Evolutionary conservation across 306 rosid genomes (phyloP).

Genomic region (Carpinus viminea): DNA sequence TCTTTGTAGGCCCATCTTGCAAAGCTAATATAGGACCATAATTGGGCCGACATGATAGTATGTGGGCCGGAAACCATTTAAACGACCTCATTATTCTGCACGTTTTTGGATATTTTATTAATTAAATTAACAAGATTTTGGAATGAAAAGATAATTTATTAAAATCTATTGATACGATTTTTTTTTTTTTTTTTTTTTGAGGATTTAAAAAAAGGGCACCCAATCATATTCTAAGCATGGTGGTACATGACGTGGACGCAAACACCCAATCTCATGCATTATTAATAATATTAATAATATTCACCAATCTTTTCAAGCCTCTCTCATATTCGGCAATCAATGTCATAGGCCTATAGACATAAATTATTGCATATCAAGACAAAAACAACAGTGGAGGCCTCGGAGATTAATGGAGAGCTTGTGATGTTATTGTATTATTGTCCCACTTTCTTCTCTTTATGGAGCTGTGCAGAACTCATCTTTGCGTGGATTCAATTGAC

Average conservation of each 20-base stretch:
- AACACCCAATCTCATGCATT: neutral
- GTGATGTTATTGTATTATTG: neutral
- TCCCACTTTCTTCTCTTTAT: neutral
- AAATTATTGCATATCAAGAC: neutral
- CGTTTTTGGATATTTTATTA: too few relatives aligned
- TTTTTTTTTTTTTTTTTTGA: too few relatives aligned
- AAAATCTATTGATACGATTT: too few relatives aligned
- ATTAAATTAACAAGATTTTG: too few relatives aligned
- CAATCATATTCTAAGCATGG: neutral
- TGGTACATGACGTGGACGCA: neutral
- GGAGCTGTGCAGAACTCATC: neutral
- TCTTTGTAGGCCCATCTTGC: too few relatives aligned
- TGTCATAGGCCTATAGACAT: neutral
- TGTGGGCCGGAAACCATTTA: too few relatives aligned
- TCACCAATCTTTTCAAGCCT: neutral
- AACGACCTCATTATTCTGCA: too few relatives aligned
- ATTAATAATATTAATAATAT: neutral
- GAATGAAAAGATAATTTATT: too few relatives aligned
- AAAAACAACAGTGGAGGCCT: neutral
- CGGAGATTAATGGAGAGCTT: neutral
- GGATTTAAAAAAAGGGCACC: too few relatives aligned
- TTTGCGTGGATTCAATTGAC: neutral
- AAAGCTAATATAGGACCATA: too few relatives aligned
- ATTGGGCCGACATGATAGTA: too few relatives aligned
- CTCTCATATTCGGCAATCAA: too few relatives aligned